Conservation (phyloP, 2,329 filamentous ascomycete species). For the Exserohilum turcica region DNA sequence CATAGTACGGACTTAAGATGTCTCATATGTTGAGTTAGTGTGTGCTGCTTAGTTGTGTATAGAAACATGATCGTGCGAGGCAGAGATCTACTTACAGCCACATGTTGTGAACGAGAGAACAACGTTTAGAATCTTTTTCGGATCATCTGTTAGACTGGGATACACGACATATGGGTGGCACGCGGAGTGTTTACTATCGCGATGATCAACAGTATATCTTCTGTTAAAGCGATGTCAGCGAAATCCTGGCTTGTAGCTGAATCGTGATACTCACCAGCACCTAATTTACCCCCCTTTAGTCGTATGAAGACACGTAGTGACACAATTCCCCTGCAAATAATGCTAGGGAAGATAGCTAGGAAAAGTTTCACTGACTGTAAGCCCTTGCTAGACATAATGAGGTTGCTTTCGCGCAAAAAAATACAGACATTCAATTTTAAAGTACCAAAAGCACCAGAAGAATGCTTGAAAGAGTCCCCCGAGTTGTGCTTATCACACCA, state of each 20-base stretch:
- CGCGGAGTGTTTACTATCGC: slow-evolving; percentile 3
- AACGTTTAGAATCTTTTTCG: slow-evolving; percentile 7
- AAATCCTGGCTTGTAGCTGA: not conserved
- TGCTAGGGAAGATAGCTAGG: slow-evolving; percentile 10
- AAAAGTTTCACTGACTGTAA: slow-evolving; percentile 7
- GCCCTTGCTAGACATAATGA: slow-evolving; percentile 5
- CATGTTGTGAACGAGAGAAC: slow-evolving; percentile 14
- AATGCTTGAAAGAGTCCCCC: too few species aligned
- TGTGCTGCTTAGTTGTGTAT: not conserved
- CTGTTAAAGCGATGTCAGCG: not conserved
- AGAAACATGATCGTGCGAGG: not conserved
- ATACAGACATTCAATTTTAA: not conserved
- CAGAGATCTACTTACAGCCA: slow-evolving; percentile 5
- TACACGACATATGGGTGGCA: not conserved
- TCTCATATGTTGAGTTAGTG: not conserved
- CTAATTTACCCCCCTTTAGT: slow-evolving; percentile 1
- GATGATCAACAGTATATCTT: slow-evolving; percentile 10
- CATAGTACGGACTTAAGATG: slow-evolving; percentile 15
- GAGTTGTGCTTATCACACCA: too few species aligned
- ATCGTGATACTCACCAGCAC: slow-evolving; percentile 1
- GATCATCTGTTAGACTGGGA: not conserved
- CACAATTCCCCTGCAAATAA: slow-evolving; percentile 2
- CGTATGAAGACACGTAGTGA: slow-evolving; percentile 1
- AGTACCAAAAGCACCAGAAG: too few species aligned
- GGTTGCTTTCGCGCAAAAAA: not conserved